Evolutionary conservation across 345 rosid species (phyloP).

Genomic region (Eucalyptus polybractea): DNA sequence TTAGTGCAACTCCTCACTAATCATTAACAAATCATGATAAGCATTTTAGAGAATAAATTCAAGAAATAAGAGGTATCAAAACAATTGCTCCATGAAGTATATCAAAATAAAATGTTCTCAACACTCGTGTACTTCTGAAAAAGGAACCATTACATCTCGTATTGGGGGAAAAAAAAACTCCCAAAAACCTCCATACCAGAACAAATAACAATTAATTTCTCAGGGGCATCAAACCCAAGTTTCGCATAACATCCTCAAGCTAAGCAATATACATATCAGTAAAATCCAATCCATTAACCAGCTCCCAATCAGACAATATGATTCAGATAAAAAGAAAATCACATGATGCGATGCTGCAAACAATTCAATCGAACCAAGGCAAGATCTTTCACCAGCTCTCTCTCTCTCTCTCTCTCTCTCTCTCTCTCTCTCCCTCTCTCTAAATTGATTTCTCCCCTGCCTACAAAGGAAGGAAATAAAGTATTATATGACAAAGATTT

Average conservation of each 20-base stretch:
- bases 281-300: background rate
- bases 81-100: background rate
- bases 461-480: too few relatives aligned
- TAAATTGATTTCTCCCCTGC: too few relatives aligned
- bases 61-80: background rate
- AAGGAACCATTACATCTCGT: background rate
- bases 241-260: background rate
- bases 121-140: too few relatives aligned
- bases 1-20: background rate
- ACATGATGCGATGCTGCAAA: too few relatives aligned
- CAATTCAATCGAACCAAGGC: too few relatives aligned
- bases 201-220: background rate
- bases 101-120: background rate
- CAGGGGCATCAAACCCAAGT: background rate
- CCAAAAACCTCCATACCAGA: fast-evolving
- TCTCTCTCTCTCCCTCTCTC: too few relatives aligned
- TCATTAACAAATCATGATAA: background rate
- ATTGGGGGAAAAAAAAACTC: background rate
- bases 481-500: too few relatives aligned
- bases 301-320: background rate
- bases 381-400: too few relatives aligned
- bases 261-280: background rate
- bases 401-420: too few relatives aligned
- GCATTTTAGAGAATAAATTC: background rate
- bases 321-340: too few relatives aligned